Percentiles rank a stretch among this genome's conserved stretches.
Conservation (phyloP, 371 early-diverging fungal genomes). For the Mortierella sp. region DNA sequence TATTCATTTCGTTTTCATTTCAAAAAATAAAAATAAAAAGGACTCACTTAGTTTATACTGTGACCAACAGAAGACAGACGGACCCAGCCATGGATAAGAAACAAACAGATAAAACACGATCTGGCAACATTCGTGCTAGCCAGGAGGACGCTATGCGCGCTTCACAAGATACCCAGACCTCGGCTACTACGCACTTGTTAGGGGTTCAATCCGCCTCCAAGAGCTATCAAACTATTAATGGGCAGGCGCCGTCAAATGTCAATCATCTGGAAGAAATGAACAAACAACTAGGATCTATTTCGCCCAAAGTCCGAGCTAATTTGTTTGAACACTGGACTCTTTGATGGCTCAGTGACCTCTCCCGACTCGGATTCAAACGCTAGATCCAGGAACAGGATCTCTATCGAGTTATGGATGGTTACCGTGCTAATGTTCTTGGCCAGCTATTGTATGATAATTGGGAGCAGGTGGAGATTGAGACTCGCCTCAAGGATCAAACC, state of each 20-base stretch:
- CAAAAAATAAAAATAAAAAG: too few species aligned
- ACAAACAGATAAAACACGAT: background rate
- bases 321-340: slow-evolving; percentile 40
- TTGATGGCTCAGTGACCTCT: slow-evolving; percentile 56
- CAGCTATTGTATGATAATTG: slow-evolving; percentile 22
- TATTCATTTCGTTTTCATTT: too few species aligned
- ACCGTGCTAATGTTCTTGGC: slow-evolving; percentile 25
- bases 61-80: too few species aligned
- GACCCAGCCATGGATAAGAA: background rate
- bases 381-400: slow-evolving; percentile 59
- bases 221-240: background rate
- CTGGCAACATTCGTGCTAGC: background rate
- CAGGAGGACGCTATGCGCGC: background rate
- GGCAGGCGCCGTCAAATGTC: background rate
- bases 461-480: slow-evolving; percentile 34
- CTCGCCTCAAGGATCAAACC: slow-evolving; percentile 24
- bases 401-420: slow-evolving; percentile 53
- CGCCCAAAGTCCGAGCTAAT: slow-evolving; percentile 54
- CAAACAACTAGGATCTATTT: slow-evolving; percentile 27
- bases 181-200: background rate
- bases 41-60: too few species aligned
- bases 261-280: background rate
- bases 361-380: slow-evolving; percentile 46
- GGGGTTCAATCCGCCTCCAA: background rate
- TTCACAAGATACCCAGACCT: background rate